Conservation (phyloP, 2,329 filamentous ascomycete species). For the Botrytis squamosa region DNA sequence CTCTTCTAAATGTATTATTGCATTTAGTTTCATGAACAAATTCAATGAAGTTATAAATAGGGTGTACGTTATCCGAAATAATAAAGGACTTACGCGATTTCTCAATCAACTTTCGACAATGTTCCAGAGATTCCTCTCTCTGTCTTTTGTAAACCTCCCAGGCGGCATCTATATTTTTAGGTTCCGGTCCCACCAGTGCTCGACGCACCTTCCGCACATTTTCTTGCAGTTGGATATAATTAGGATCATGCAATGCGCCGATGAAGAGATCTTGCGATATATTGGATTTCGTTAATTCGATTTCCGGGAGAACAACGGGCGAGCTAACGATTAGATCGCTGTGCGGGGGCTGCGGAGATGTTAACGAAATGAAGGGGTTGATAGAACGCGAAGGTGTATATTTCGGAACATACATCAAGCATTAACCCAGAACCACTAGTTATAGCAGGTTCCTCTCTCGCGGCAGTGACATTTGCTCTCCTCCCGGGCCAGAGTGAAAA, state of each 20-base stretch:
- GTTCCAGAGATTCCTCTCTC: slow-evolving; percentile 43
- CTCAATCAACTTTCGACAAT: slow-evolving; percentile 45
- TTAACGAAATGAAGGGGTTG: slow-evolving; percentile 14
- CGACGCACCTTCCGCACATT: slow-evolving; percentile 33
- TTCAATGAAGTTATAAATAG: neutral
- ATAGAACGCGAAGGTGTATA: neutral
- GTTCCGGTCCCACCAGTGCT: slow-evolving; percentile 27
- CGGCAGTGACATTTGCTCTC: neutral
- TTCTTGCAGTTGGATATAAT: slow-evolving; percentile 36
- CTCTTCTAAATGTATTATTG: slow-evolving; percentile 22
- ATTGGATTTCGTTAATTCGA: slow-evolving; percentile 29
- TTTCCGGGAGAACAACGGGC: slow-evolving; percentile 26
- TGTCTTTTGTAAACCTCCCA: slow-evolving; percentile 48
- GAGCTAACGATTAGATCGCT: slow-evolving; percentile 30
- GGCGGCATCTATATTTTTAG: slow-evolving; percentile 44
- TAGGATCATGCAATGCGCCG: slow-evolving; percentile 32
- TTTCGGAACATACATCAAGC: neutral
- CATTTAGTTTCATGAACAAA: slow-evolving; percentile 1
- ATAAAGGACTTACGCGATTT: slow-evolving; percentile 42
- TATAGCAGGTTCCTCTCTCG: slow-evolving; percentile 7
- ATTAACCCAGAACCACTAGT: neutral
- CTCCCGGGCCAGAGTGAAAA: slow-evolving; percentile 17
- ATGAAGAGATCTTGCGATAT: slow-evolving; percentile 33
- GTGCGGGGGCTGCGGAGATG: slow-evolving; percentile 24
- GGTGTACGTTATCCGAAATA: neutral